Conservation (phyloP, 371 early-diverging fungal genomes). For the Phascolomyces articulosus region DNA sequence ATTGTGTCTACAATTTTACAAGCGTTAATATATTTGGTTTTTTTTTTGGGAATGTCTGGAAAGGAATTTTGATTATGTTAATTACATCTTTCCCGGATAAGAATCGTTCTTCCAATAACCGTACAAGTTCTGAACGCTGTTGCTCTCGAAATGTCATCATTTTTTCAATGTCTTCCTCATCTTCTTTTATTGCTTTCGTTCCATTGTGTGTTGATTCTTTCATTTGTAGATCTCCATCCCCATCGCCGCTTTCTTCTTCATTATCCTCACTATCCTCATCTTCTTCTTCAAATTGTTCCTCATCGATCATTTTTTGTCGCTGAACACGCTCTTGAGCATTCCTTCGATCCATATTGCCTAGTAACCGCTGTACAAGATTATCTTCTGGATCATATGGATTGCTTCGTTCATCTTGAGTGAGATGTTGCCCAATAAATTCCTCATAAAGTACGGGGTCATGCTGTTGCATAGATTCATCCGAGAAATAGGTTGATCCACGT, state of each 20-base stretch:
- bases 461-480: slow-evolving; percentile 47
- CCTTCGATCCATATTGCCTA: slow-evolving; percentile 42
- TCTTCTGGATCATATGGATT: slow-evolving; percentile 42
- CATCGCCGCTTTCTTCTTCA: too few relatives aligned
- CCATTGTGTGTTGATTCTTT: slow-evolving; percentile 6
- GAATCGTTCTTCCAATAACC: slow-evolving; percentile 51
- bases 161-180: slow-evolving; percentile 7
- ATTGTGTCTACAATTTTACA: slow-evolving; percentile 37
- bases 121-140: slow-evolving; percentile 40
- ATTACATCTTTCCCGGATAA: slow-evolving; percentile 53
- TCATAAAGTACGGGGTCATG: slow-evolving; percentile 52
- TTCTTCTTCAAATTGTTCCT: slow-evolving; percentile 55
- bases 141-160: slow-evolving; percentile 27
- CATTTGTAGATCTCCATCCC: slow-evolving; percentile 16
- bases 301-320: slow-evolving; percentile 31
- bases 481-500: slow-evolving; percentile 43
- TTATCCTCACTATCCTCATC: slow-evolving; percentile 48
- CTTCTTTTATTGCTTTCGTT: not conserved
- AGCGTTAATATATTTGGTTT: too few relatives aligned
- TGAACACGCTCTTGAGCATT: slow-evolving; percentile 36
- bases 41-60: too few relatives aligned
- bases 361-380: slow-evolving; percentile 44
- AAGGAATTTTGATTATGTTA: not conserved
- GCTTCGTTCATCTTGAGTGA: slow-evolving; percentile 30
- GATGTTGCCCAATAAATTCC: slow-evolving; percentile 49